phyloP scores from a whole-genome alignment of 148 eudicot species.

The Chenopodium berlandieri region DNA sequence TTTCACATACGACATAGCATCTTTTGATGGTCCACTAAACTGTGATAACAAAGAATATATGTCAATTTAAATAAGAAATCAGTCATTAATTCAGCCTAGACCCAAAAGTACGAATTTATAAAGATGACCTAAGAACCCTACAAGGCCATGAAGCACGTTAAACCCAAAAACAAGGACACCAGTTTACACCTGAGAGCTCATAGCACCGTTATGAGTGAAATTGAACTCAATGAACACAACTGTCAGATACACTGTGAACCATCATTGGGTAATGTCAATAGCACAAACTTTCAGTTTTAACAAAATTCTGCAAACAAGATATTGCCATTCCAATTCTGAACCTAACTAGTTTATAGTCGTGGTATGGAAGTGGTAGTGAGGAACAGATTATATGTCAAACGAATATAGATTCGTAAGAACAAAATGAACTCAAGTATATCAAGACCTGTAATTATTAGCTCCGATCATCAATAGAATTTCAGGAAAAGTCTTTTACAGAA shows the following conservation, averaged over 20 bases:
- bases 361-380: not conserved
- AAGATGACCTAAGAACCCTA: not conserved
- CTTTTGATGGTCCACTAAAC: slow-evolving; percentile 90
- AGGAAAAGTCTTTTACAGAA: not conserved
- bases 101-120: not conserved
- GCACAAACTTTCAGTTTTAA: not conserved
- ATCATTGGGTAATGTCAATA: not conserved
- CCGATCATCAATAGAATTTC: not conserved
- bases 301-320: not conserved
- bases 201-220: not conserved
- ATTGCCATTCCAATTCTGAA: not conserved
- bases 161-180: not conserved
- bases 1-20: slow-evolving; percentile 64
- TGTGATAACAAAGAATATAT: slow-evolving; percentile 37
- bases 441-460: not conserved
- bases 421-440: not conserved
- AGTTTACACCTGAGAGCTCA: not conserved
- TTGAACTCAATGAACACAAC: not conserved
- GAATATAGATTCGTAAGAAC: not conserved
- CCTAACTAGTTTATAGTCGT: not conserved
- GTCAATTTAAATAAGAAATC: slow-evolving; percentile 11
- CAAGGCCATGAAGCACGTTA: not conserved
- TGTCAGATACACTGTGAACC: not conserved
- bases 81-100: not conserved
- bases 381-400: not conserved